Evolutionary conservation across 495 filamentous ascomycete genomes (phyloP), one percentile per base, ranked within the genome.

Genomic region (Symbiotaphrina buchneri): DNA sequence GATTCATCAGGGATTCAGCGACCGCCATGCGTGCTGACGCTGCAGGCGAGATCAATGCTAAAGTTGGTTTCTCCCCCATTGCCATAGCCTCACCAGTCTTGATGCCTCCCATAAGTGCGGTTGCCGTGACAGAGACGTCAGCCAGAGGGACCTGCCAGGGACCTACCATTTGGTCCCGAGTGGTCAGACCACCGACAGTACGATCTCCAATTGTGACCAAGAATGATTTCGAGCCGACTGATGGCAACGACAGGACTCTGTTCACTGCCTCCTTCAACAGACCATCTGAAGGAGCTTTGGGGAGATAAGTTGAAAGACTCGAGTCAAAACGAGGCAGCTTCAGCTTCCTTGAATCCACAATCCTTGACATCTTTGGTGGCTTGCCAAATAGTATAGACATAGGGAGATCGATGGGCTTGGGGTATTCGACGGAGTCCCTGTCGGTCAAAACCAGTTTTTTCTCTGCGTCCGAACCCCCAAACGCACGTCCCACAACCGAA

Each of bases 11-110:
- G 25, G 77, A 77, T 52, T 97, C 87, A 4, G 78, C 90, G 36
- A 97, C 82, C 1, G 90, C 83, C 90, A 97, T 95, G 13, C 81
- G 65, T 5, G 87, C 81, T 16, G 87, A 94, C n/a, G 87, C 81
- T 29, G 73, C 79, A 6, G 84, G 68, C 8, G 79, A 91, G 32
- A 97, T 91, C 6, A 95, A 58, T 10, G 90, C 90, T 23, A 95
- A 51, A 0, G 70, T 76, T 10, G 90, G 83, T 53, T 77, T 91
- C 52, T 95, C 85, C 19, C 87, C 87, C 72, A 94, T 92, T 0
- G 82, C 77, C 80, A 94, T 92, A 5, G 84, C 81, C 51, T 95
- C 87, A 37, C 87, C 87, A 28, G 79, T 80, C 43, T 62, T 72
- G 4, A 74, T 59, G 11, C 71, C 74, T 11, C 66, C 47, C 19